Base-by-base conservation (phyloP, 129 eudicot species). In the Ambrosia trifida region DNA sequence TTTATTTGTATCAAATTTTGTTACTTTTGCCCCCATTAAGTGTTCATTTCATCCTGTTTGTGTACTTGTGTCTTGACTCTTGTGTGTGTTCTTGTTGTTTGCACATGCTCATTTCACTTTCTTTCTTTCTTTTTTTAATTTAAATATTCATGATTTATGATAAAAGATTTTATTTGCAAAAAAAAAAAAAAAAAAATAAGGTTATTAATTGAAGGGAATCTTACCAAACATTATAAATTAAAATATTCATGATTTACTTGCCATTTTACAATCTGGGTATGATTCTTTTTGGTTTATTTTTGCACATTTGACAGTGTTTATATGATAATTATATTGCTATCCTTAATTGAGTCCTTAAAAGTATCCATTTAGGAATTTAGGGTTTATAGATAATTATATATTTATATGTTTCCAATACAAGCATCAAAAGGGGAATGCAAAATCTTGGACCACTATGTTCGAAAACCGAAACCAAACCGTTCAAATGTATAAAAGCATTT, bases 231-330 rank as follows among this genome's bases (percentile, higher is more conserved):
- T n/a, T n/a, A n/a, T n/a, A n/a, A n/a, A n/a, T n/a, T n/a, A n/a
- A n/a, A n/a, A n/a, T n/a, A n/a, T n/a, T n/a, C n/a, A 17, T 44
- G 10, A 31, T 56, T 76, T 30, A 36, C 24, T 38, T 11, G 9
- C 51, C 64, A 61, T 59, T 77, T 47, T 49, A 61, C 49, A 31
- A 46, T 69, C 70, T 60, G 76, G 80, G 33, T 58, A 3, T 60
- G 64, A 31, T 45, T 72, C 58, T 17, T 32, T 60, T 43, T 31
- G 62, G 38, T 73, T 49, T 33, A 24, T 73, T 68, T 68, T 16
- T 68, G 33, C 53, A 41, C 46, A 33, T 46, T 47, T 68, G 3
- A 20, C 30, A 41, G 57, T 65, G 66, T 66, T 75, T 17, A 52
- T 73, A 62, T 40, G 44, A 36, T n/a, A n/a, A n/a, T n/a, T n/a